Base-by-base conservation (phyloP, 1,284 basidiomycete genomes). In the Paramarasmius palmivorus region DNA sequence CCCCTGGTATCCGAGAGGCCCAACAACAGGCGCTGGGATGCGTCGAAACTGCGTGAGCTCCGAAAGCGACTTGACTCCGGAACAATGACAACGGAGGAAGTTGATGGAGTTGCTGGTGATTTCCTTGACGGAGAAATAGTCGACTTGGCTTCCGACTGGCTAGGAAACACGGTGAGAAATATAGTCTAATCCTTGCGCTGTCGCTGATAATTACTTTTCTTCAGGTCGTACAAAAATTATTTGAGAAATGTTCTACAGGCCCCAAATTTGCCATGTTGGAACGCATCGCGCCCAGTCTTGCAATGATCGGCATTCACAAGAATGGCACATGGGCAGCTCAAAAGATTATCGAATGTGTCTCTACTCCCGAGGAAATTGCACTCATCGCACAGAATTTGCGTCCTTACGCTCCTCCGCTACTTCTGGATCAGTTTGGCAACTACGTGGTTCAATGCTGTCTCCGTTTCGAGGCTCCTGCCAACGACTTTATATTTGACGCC, bases 321-420 rank as follows among this genome's bases (percentile, higher is more conserved):
- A 99, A 99, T 64, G 97, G 97, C 37, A 99, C 97, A 0, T 99
- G 97, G 97, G 96, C 97, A 1, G 96, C 95, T 2, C 97, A 99
- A 72, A 97, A 97, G 80, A 96, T 98, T 66, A 98, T 99, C 60
- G 95, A 98, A 73, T 96, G 93, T 61, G 91, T 95, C 40, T 83
- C 86, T 52, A 88, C 83, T n/a, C 86, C 90, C 5, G 94, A 97
- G 57, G 97, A 99, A 69, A 82, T 94, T 53, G 79, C 78, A 2
- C 72, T 98, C 35, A 88, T 99, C 64, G 86, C 90, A 41, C 85
- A 90, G 66, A 91, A 97, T 68, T 72, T 99, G 57, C 78, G 92
- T 49, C 88, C 97, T 0, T 99, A 95, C 68, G 85, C 93, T 6
- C 97, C 97, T 45, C 93, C 97, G 12, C 80, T 99, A 26, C 83